These are phyloP conservation scores for Eremomyces bilateralis DNA, from an alignment of 495 filamentous ascomycete genomes.

Conservation along the genomic window DNA sequence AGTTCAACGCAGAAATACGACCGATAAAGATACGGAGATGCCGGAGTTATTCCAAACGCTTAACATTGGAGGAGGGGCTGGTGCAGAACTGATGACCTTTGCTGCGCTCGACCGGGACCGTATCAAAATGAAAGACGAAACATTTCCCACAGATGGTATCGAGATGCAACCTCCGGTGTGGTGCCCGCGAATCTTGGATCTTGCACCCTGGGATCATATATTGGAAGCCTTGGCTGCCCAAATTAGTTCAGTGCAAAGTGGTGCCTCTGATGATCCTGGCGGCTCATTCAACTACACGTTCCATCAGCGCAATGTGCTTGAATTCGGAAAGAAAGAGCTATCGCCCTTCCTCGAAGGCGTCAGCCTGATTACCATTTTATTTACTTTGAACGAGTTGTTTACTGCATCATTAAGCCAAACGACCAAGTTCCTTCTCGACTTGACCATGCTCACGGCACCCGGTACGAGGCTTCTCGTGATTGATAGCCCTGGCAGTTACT, in stretches of 20 bases:
- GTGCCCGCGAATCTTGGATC: slow-evolving; percentile 50
- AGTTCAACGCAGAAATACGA: too few relatives aligned
- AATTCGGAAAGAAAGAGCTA: slow-evolving; percentile 22
- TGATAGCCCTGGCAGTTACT: slow-evolving; percentile 85
- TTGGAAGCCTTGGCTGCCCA: slow-evolving; percentile 30
- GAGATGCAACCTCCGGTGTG: too few relatives aligned
- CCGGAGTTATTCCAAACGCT: slow-evolving; percentile 24
- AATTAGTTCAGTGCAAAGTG: slow-evolving; percentile 9
- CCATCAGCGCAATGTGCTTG: slow-evolving; percentile 39
- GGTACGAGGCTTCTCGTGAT: slow-evolving; percentile 63
- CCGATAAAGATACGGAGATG: background rate
- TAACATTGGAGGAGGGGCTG: slow-evolving; percentile 69
- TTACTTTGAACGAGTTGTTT: slow-evolving; percentile 96
- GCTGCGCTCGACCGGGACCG: slow-evolving; percentile 33
- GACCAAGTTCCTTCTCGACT: slow-evolving; percentile 45
- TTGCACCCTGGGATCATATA: slow-evolving; percentile 51
- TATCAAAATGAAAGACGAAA: background rate
- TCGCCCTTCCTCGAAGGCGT: slow-evolving; percentile 19
- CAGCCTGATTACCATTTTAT: slow-evolving; percentile 59
- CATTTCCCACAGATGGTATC: too few relatives aligned
- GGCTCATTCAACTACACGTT: slow-evolving; percentile 27
- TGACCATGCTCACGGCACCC: slow-evolving; percentile 30
- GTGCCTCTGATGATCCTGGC: slow-evolving; percentile 1
- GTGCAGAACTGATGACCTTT: slow-evolving; percentile 62
- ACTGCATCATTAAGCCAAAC: slow-evolving; percentile 47